Base-by-base conservation (phyloP, 1,284 basidiomycete genomes). In the Fomitopsis betulina region DNA sequence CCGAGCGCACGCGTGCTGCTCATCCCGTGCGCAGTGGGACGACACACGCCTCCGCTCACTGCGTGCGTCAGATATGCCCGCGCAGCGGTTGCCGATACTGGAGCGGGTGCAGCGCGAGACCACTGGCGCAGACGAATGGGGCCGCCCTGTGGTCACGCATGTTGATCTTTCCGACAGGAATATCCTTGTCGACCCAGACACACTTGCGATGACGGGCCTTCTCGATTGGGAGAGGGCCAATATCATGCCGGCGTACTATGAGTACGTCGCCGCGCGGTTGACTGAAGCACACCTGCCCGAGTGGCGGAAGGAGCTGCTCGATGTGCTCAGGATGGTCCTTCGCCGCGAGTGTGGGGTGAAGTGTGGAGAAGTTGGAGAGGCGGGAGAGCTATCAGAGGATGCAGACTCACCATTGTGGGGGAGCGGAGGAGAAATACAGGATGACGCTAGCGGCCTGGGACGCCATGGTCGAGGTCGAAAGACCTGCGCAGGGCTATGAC, bases 91-190 rank as follows among this genome's bases (percentile, higher is more conserved):
- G n/a, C n/a, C n/a, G n/a, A 8, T 21, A 15, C 55, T 60, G 7
- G 43, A 52, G 45, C 19, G 21, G 43, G 21, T 43, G 35, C 58
- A 60, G 47, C 45, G 43, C 51, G 55, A 60, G 54, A 53, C 21
- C 1, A n/a, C n/a, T n/a, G n/a, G n/a, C n/a, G n/a, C n/a, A n/a
- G 5, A 5, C 5, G 42, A 25, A n/a, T 35, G 32, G 42, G 55
- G 54, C 21, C 50, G 58, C 7, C 60, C 70, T 3, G 69, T 72
- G 8, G 58, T 71, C 56, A 63, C 63, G 9, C 70, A 71, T 51
- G 55, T 54, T 6, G 68, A 71, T 45, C 55, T 72, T 8, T 57
- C 60, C 40, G 57, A 65, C 58, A 56, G 64, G 21, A 65, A 71
- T 45, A 58, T 72, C 37, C 53, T 67, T 25, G 49, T 71, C 30